A percentile compares a stretch with the other conserved stretches of the same genome.
Conservation (phyloP, 352 stramenopile species). For the Globisporangium mamillatum region DNA sequence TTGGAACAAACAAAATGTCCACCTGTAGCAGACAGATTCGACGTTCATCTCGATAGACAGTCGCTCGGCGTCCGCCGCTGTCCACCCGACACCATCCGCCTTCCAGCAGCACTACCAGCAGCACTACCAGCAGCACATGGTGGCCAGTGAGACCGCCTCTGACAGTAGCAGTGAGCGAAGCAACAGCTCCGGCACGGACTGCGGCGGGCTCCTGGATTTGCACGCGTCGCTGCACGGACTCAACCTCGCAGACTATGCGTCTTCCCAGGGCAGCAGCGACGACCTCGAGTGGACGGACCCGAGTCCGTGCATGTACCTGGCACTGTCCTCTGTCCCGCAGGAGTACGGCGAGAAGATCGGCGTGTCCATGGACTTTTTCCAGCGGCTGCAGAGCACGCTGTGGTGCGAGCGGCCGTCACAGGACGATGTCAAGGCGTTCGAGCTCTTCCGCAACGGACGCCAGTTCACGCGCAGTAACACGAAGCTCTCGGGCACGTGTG, state of each 20-base stretch:
- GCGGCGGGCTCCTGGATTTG: conserved; percentile 22
- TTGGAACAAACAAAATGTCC: not conserved
- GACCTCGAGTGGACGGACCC: conserved; percentile 19
- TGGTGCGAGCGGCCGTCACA: conserved; percentile 29
- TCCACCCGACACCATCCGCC: conserved; percentile 1
- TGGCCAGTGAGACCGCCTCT: conserved; percentile 13
- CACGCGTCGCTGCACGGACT: conserved; percentile 30
- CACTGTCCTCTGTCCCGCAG: conserved; percentile 30
- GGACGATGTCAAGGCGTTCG: conserved; percentile 34
- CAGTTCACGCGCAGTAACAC: conserved; percentile 58
- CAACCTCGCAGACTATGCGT: conserved; percentile 24
- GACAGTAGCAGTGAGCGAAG: conserved; percentile 19
- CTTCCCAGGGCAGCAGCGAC: conserved; percentile 15
- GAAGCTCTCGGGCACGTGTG: conserved; percentile 38
- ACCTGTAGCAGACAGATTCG: conserved; percentile 12
- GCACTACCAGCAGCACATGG: not conserved
- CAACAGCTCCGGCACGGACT: conserved; percentile 14
- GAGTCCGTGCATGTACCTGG: conserved; percentile 33
- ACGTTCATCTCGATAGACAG: conserved; percentile 9
- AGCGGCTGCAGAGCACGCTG: conserved; percentile 52
- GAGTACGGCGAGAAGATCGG: conserved; percentile 58
- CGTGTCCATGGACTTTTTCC: conserved; percentile 62
- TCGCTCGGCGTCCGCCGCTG: not conserved
- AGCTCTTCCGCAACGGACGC: conserved; percentile 31
- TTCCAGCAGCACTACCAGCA: not conserved